These are phyloP conservation scores for Solanum bulbocastanum DNA, from an alignment of 257 asterid species.

Conservation along the genomic window DNA sequence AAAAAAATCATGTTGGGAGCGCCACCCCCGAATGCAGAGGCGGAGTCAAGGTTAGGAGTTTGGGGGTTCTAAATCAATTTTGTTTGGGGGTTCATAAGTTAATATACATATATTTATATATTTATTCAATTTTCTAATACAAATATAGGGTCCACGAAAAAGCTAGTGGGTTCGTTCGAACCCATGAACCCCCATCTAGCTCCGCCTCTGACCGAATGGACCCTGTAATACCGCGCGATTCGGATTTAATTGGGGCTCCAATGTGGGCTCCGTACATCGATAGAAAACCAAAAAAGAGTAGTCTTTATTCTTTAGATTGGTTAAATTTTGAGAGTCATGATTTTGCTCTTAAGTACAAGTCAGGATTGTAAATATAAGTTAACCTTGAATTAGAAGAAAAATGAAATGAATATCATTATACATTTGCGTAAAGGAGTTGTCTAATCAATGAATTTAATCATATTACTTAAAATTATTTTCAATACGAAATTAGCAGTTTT, in stretches of 20 bases:
- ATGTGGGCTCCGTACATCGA: accelerated
- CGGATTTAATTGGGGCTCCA: accelerated
- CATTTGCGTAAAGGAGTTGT: not conserved
- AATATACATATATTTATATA: too few relatives aligned
- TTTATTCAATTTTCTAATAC: too few relatives aligned
- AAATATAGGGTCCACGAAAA: too few relatives aligned
- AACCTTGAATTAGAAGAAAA: not conserved
- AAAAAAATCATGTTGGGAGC: too few relatives aligned
- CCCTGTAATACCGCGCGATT: too few relatives aligned
- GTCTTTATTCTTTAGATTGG: not conserved
- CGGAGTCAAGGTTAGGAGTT: too few relatives aligned
- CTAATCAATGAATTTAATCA: not conserved
- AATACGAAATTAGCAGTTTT: not conserved
- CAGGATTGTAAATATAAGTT: not conserved
- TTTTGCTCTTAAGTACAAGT: not conserved
- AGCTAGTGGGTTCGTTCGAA: too few relatives aligned
- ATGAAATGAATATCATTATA: not conserved
- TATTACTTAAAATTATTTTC: not conserved
- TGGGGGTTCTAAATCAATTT: too few relatives aligned
- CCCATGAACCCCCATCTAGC: too few relatives aligned
- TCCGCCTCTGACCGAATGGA: too few relatives aligned
- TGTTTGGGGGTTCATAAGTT: too few relatives aligned
- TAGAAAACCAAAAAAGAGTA: not conserved
- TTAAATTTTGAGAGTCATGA: not conserved
- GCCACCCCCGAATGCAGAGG: too few relatives aligned